phyloP scores from a whole-genome alignment of 2,329 filamentous ascomycete species.

The Hortaea sp. region DNA sequence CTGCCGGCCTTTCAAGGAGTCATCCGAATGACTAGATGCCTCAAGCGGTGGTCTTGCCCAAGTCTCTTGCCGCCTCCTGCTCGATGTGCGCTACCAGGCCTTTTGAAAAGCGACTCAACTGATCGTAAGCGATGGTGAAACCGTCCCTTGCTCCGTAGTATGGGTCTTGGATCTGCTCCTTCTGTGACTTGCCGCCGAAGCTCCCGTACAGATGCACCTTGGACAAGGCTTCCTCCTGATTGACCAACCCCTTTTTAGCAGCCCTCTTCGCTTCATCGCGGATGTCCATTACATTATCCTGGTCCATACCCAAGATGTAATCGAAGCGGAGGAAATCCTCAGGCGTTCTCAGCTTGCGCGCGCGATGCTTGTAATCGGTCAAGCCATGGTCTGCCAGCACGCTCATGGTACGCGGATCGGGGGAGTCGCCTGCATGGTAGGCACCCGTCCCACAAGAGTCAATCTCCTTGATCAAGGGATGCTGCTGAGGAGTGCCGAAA shows the following conservation, averaged over 20 bases:
- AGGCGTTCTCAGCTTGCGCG: conserved; percentile 56
- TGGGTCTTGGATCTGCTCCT: conserved; percentile 73
- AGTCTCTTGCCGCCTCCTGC: conserved; percentile 16
- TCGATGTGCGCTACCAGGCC: conserved; percentile 60
- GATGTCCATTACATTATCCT: conserved; percentile 65
- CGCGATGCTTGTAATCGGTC: conserved; percentile 63
- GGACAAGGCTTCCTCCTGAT: conserved; percentile 32
- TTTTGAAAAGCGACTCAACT: conserved; percentile 64
- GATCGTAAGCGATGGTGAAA: conserved; percentile 79
- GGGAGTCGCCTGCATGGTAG: conserved; percentile 68
- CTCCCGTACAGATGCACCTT: conserved; percentile 64
- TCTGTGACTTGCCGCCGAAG: conserved; percentile 49
- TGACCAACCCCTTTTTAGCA: conserved; percentile 29
- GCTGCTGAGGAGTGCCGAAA: conserved; percentile 38
- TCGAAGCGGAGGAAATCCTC: conserved; percentile 79
- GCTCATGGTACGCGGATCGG: conserved; percentile 74
- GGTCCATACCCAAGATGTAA: conserved; percentile 93
- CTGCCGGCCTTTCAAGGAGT: no score
- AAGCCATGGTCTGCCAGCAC: conserved; percentile 62
- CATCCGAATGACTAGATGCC: no score
- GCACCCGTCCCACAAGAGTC: conserved; percentile 87
- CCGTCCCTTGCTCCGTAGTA: conserved; percentile 83
- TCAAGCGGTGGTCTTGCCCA: neutral
- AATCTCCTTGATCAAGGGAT: conserved; percentile 52
- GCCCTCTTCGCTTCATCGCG: conserved; percentile 47